Evolutionary conservation across 1,284 basidiomycete genomes (phyloP).

Genomic region (Cutaneotrichosporon cyanovorans): DNA sequence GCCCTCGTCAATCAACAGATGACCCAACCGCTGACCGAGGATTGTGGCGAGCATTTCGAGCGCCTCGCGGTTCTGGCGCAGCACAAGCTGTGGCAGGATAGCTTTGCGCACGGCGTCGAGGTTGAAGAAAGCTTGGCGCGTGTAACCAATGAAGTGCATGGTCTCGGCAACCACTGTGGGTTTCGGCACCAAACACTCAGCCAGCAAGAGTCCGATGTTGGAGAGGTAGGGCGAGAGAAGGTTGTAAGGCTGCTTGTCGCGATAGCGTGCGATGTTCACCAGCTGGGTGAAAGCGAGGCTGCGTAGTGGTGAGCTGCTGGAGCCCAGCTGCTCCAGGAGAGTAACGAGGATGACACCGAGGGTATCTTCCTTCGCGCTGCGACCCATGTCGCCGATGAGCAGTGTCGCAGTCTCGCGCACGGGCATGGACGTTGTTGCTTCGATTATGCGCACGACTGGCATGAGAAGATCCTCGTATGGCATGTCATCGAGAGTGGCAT

Average conservation of each 20-base stretch:
- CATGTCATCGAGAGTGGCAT: no score
- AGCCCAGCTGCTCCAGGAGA: constrained; percentile 62
- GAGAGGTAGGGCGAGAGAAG: constrained; percentile 64
- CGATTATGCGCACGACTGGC: no score
- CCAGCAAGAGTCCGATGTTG: constrained; percentile 60
- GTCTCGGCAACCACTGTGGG: constrained; percentile 47
- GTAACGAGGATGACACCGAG: constrained; percentile 58
- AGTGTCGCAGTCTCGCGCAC: constrained; percentile 24
- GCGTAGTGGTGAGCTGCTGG: constrained; percentile 59
- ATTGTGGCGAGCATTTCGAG: constrained; percentile 50
- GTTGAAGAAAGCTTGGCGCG: constrained; percentile 55
- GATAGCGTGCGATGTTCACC: constrained; percentile 44
- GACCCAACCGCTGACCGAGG: constrained; percentile 51
- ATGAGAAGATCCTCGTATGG: no score
- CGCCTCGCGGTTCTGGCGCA: constrained; percentile 51
- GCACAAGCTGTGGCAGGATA: constrained; percentile 66
- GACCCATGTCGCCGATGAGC: constrained; percentile 40
- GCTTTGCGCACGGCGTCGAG: constrained; percentile 54
- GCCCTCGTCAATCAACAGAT: constrained; percentile 57
- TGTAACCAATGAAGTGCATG: constrained; percentile 36
- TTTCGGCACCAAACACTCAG: constrained; percentile 55
- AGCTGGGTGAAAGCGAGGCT: constrained; percentile 68
- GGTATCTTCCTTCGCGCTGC: constrained; percentile 51
- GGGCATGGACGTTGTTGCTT: neutral
- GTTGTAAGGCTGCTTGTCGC: constrained; percentile 60